Base-by-base conservation (phyloP, 2,329 filamentous ascomycete species). In the Penicillium sp. region DNA sequence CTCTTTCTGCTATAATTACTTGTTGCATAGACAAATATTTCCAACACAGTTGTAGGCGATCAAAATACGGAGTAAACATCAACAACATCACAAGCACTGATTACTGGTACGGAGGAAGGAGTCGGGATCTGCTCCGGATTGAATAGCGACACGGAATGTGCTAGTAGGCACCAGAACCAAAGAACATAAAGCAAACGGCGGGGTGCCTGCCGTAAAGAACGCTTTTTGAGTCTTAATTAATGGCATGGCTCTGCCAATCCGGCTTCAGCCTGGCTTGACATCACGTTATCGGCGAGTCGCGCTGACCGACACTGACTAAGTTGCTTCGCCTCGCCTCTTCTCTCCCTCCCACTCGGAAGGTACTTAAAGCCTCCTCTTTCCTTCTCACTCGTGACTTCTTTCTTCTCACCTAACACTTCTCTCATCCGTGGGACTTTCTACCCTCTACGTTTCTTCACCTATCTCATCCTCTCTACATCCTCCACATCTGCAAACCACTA, bases 311-410 rank as follows among this genome's bases (percentile, higher is more conserved):
- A 52, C 65, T 73, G 67, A 71, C 67, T 72, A 70, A 72, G 66
- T 64, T 65, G 63, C 67, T 67, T 73, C 66, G 69, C 70, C 70
- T 69, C 64, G 66, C 72, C 67, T 71, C 70, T 64, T 62, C 64
- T 66, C 56, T 62, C 62, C 61, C 62, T 64, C 58, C 35, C 35
- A 9, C 35, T 38, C 60, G 54, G 55, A 54, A 63, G 63, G 68
- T 76, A 75, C 72, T 73, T 76, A 75, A 75, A 58, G 62, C 67
- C 59, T 56, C 62, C 62, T 67, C 58, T 65, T 62, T 64, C 70
- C 65, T 68, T 67, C 62, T 56, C 59, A 60, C 53, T 54, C 63
- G 60, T 62, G 60, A 62, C 45, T 56, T 26, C 54, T 55, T 61
- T 64, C 67, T 61, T 62, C 9, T 21, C 53, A 47, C 45, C 35